phyloP scores from a whole-genome alignment of 108 stramenopile genomes.

The Nitzschia sp. region DNA sequence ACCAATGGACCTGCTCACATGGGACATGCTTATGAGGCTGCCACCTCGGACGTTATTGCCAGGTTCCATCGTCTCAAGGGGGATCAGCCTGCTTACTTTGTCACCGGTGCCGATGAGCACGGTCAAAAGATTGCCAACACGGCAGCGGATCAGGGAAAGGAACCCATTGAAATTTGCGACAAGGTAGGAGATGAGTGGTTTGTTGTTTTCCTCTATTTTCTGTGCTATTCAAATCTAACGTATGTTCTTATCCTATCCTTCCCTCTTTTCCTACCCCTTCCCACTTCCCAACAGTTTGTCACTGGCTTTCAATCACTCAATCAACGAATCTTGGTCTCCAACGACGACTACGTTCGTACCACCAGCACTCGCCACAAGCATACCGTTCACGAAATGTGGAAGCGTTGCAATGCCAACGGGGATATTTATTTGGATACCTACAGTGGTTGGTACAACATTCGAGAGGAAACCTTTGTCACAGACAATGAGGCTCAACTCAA shows the following conservation, averaged over 20 bases:
- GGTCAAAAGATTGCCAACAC: conserved; percentile 98
- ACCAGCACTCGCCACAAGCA: conserved; percentile 89
- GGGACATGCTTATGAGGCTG: conserved; percentile 98
- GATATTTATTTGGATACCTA: conserved; percentile 94
- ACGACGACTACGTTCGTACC: conserved; percentile 96
- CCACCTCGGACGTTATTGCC: conserved; percentile 90
- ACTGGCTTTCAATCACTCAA: conserved; percentile 90
- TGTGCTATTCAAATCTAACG: background rate
- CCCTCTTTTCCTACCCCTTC: background rate
- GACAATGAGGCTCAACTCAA: conserved; percentile 88
- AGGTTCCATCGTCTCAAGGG: conserved; percentile 81
- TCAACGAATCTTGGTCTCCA: conserved; percentile 84
- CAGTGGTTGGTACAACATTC: conserved; percentile 97
- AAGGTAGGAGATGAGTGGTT: conserved; percentile 45
- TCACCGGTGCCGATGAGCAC: conserved; percentile 98
- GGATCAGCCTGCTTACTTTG: conserved; percentile 70
- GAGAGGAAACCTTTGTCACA: conserved; percentile 97
- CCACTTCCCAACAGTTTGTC: conserved; percentile 55
- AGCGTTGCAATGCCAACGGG: conserved; percentile 69
- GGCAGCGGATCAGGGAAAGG: conserved; percentile 74
- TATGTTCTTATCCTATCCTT: background rate
- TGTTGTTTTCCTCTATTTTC: too few relatives aligned
- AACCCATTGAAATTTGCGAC: conserved; percentile 93
- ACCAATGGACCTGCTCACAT: conserved; percentile 98
- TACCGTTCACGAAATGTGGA: conserved; percentile 88